These are phyloP conservation scores for Solanum peruvianum DNA, from an alignment of 257 asterid genomes.

Conservation along the genomic window DNA sequence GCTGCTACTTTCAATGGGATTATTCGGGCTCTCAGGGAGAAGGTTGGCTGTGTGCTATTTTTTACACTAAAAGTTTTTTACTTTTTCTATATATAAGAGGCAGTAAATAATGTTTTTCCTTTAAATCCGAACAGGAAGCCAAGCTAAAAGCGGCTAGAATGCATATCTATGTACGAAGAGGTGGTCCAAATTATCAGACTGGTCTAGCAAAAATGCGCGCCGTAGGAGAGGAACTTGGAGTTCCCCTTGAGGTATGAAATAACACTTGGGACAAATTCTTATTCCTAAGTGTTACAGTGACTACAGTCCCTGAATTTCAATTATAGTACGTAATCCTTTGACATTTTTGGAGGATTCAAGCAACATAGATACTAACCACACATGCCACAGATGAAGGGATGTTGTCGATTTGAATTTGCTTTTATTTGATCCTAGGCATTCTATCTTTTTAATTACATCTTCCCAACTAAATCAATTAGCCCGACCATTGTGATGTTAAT, in stretches of 20 bases:
- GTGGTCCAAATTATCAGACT: conserved; percentile 86
- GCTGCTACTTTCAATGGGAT: conserved; percentile 90
- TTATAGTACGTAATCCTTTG: background rate
- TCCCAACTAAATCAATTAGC: background rate
- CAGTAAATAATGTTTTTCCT: background rate
- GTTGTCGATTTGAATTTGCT: background rate
- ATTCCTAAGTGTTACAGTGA: background rate
- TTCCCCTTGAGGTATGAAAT: conserved; percentile 67
- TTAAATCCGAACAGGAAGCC: conserved; percentile 35
- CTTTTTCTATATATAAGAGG: background rate
- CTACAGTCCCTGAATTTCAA: background rate
- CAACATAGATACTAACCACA: background rate
- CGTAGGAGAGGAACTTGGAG: conserved; percentile 72
- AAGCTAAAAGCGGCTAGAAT: conserved; percentile 74
- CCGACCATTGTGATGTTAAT: background rate
- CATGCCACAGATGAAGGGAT: background rate
- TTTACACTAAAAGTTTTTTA: background rate
- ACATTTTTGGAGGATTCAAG: background rate
- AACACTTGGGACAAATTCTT: background rate
- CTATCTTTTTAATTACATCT: background rate
- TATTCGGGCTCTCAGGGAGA: conserved; percentile 78
- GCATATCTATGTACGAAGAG: conserved; percentile 77
- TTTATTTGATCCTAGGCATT: background rate
- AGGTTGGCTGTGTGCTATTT: conserved; percentile 29
- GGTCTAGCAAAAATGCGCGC: conserved; percentile 78